Base-by-base conservation (phyloP, 306 rosid species). In the Prunus mira region DNA sequence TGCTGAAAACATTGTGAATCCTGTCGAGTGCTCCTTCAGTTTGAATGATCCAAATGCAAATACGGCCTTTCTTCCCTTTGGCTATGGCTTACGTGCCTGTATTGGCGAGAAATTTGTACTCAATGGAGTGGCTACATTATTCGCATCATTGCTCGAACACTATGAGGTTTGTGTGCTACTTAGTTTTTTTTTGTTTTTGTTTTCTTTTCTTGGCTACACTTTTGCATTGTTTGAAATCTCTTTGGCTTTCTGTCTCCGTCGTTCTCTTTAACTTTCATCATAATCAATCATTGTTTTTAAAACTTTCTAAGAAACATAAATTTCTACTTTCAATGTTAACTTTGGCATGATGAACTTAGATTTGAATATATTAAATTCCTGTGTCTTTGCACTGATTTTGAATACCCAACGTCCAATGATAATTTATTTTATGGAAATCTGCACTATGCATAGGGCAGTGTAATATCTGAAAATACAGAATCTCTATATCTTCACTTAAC, bases 1-100 rank as follows among this genome's bases (percentile, higher is more conserved):
- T 66, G 71, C 79, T 24, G 86, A 84, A 79, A 82, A 83, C 30
- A 18, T 22, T 75, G 57, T 43, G 61, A 25, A 76, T 71, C 56
- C 34, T 38, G 79, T 79, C 28, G 76, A 80, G 69, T 77, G 69
- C 79, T 72, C 87, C 2, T 73, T 82, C 58, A 80, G 77, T 58
- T 82, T 93, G 32, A 91, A 88, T 15, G 86, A 93, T 85, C 95
- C 91, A 73, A 78, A 74, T 64, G 82, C 85, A 75, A 93, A 87
- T 67, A 84, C 82, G 55, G 87, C 87, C 30, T 93, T 91, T 82
- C 91, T 93, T 80, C 87, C 95, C 72, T 93, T 93, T 79, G 96
- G 98, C 76, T 91, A 86, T 27, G 93, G 96, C 47, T 49, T 86
- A 12, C 90, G 93, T 63, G 85, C 96, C 28, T 91, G 98, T 19